Evolutionary conservation across 345 rosid species (phyloP), one percentile per base, ranked within the genome.

Genomic region (Mangifera indica): DNA sequence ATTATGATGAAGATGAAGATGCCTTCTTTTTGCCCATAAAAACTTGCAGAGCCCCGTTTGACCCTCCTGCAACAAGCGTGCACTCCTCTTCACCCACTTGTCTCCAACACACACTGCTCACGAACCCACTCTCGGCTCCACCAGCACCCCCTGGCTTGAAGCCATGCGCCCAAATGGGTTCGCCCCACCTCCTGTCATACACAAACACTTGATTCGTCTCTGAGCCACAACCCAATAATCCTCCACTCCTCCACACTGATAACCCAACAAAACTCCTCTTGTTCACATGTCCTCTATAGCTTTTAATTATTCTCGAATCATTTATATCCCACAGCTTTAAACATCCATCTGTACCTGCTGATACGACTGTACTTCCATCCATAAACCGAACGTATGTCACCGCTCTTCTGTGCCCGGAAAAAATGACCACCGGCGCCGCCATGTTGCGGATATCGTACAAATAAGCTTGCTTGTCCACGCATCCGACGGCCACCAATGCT

Each of bases 101-200:
- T 73, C 87, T 86, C 96, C 91, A 91, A 71, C 92, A 86, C 69
- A 93, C 96, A 62, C 98, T 86, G 60, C 90, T 93, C 13, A 91
- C 90, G 49, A 91, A 87, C 76, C 84, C 84, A 7, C 42, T 29
- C 3, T 29, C 32, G 3, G 32, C 32, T 29, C 32, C 32, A 29
- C 32, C 24, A 13, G 52, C 24, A 67, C 44, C 80, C 70, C 5
- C 3, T 34, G 85, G 80, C 53, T 84, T 79, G 63, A 85, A 86
- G 64, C 82, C 85, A 32, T 73, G 82, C 64, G 76, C 82, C 96
- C 97, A 93, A 40, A 93, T 77, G 67, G 97, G 96, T 56, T 89
- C 85, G 5, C 77, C 89, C 97, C 97, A 93, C 72, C 91, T 80
- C 76, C 61, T 86, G 37, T 93, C 98, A 1, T 91, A 93, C 60